Base-by-base conservation (phyloP, 2,329 filamentous ascomycete genomes). In the Magnaporthiopsis poae region DNA sequence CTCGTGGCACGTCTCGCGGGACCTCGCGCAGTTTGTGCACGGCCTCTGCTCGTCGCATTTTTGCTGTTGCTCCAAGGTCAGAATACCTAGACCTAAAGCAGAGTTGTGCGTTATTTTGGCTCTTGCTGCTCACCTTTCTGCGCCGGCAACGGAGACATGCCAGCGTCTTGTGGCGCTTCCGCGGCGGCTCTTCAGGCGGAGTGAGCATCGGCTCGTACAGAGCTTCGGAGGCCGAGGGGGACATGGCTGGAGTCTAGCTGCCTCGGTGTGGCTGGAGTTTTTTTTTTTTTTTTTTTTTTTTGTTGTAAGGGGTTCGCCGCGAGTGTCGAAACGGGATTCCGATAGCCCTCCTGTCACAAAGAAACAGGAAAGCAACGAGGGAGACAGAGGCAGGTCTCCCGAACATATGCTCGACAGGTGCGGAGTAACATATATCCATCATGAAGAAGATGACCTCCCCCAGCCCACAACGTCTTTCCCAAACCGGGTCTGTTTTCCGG, bases 21-120 rank as follows among this genome's bases (percentile, higher is more conserved):
- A 65, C 33, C 33, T 65, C 4, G 39, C 56, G 52, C 63, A 65
- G 63, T 65, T 65, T 18, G 52, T 36, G n/a, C 63, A 65, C 5
- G 63, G 63, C 31, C 63, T 65, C n/a, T 60, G 63, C 36, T 65
- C 63, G 31, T 65, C 63, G 33, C 63, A 65, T 60, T 65, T 65
- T 65, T 65, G 63, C 63, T 65, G 8, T 56, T 46, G 9, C 39
- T 46, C 39, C 11, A 15, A 18, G 39, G 39, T 46, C 15, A 46
- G 39, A 39, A 18, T 5, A 13, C 13, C 5, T 5, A 15, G 39
- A 46, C 11, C 5, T 12, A 5, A 46, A 39, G 39, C 39, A 46
- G 39, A 46, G 15, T 46, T 46, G 13, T 39, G 13, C 11, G 5
- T 18, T 5, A 5, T 46, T 39, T 13, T 46, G 13, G 13, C 1